Conservation (phyloP, 2,329 filamentous ascomycete genomes). For the Aspergillus costaricaensis region DNA sequence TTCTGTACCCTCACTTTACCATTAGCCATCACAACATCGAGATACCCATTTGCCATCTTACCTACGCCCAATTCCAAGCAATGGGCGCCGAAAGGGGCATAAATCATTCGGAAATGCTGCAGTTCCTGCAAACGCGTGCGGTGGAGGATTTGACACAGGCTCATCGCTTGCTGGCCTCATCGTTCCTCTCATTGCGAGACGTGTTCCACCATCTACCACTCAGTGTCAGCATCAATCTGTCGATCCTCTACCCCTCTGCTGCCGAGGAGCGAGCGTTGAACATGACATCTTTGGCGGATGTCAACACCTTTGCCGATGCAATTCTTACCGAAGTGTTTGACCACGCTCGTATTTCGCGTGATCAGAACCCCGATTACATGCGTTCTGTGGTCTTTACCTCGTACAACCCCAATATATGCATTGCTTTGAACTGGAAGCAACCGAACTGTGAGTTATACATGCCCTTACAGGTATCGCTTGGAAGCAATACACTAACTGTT, state of each 20-base stretch:
- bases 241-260: conserved; percentile 79
- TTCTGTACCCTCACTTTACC: conserved; percentile 85
- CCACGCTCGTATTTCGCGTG: conserved; percentile 72
- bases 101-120: conserved; percentile 29
- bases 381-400: conserved; percentile 92
- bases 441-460: conserved; percentile 72
- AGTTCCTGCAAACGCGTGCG: conserved; percentile 35
- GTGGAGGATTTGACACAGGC: conserved; percentile 60
- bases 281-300: conserved; percentile 73
- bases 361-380: conserved; percentile 69
- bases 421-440: conserved; percentile 97
- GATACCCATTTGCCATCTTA: conserved; percentile 78
- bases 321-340: conserved; percentile 87
- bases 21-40: conserved; percentile 74
- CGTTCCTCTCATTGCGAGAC: conserved; percentile 77
- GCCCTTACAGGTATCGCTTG: too few relatives aligned
- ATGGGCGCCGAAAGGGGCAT: conserved; percentile 43
- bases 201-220: conserved; percentile 74
- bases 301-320: conserved; percentile 83
- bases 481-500: conserved; percentile 8
- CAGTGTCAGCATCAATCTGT: conserved; percentile 85
- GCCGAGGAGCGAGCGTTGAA: conserved; percentile 70
- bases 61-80: conserved; percentile 59
- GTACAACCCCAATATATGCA: conserved; percentile 87
- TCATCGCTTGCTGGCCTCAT: conserved; percentile 70